phyloP scores from a whole-genome alignment of 768 basidiomycete genomes.

The Tulasnella sp. region DNA sequence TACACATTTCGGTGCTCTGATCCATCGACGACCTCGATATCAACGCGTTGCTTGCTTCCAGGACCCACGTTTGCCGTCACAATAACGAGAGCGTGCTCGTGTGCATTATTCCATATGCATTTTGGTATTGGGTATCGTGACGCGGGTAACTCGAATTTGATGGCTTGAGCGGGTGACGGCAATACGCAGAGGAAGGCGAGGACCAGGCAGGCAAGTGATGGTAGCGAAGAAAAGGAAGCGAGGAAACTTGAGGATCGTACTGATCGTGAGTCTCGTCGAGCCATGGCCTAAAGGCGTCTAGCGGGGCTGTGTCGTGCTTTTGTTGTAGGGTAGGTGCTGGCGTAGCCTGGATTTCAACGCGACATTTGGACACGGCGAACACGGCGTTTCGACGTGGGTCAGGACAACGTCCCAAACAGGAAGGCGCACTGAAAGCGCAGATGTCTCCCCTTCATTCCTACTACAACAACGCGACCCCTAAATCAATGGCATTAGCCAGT shows the following conservation, averaged over 20 bases:
- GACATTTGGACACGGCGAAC: conserved; percentile 16
- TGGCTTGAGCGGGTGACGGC: conserved; percentile 52
- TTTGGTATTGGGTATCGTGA: conserved; percentile 73
- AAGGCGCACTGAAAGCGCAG: no score
- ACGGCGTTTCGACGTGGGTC: conserved; percentile 9
- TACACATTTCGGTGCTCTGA: conserved; percentile 85
- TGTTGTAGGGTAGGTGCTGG: neutral
- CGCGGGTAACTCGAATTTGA: conserved; percentile 84
- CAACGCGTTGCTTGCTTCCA: conserved; percentile 76
- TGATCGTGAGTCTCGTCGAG: conserved; percentile 9
- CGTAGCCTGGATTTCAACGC: conserved; percentile 12
- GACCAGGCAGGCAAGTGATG: conserved; percentile 36
- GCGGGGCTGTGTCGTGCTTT: neutral
- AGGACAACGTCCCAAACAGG: no score
- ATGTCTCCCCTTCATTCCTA: no score
- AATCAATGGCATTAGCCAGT: neutral
- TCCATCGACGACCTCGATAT: conserved; percentile 94
- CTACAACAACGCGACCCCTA: no score
- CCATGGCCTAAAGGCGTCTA: neutral
- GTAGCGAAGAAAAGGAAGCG: neutral
- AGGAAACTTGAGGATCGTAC: neutral
- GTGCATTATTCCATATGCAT: conserved; percentile 96
- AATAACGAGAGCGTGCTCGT: conserved; percentile 85
- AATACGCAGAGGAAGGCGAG: conserved; percentile 44
- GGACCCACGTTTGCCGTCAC: conserved; percentile 92